Conservation (phyloP, 2,329 filamentous ascomycete species). For the Sporothrix protearum region DNA sequence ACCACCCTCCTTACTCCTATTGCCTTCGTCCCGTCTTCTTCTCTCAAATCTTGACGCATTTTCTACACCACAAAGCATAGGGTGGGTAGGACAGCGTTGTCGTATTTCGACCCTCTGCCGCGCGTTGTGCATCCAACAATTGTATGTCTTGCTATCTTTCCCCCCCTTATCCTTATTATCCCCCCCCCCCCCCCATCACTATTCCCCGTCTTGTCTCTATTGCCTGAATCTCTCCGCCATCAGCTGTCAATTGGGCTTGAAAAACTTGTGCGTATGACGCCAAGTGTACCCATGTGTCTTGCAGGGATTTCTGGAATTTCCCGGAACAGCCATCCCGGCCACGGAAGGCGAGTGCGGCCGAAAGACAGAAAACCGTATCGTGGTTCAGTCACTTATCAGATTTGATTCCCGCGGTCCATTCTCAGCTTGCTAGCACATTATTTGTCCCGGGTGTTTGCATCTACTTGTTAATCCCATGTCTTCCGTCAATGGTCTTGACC, state of each 20-base stretch:
- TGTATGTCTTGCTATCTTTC: neutral
- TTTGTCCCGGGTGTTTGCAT: neutral
- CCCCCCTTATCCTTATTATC: neutral
- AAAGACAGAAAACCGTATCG: neutral
- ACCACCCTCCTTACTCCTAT: neutral
- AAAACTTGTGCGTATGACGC: neutral
- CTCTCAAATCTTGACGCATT: too few species aligned
- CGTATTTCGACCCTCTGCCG: neutral
- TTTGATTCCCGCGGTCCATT: neutral
- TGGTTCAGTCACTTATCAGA: neutral
- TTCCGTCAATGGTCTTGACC: neutral
- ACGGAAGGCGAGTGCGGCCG: neutral
- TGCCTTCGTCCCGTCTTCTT: neutral
- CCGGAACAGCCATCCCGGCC: too few species aligned
- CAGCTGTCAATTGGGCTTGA: neutral
- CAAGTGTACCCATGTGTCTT: neutral
- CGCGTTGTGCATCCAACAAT: neutral
- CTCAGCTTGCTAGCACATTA: neutral
- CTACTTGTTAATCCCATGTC: neutral
- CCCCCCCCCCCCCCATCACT: neutral
- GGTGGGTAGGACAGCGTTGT: conserved; percentile 5
- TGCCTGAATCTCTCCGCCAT: neutral
- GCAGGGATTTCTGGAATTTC: neutral
- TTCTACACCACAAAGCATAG: too few species aligned
- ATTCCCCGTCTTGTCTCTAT: neutral